These are phyloP conservation scores for Bruguiera gymnorhiza DNA, from an alignment of 345 rosid species.

Conservation along the genomic window DNA sequence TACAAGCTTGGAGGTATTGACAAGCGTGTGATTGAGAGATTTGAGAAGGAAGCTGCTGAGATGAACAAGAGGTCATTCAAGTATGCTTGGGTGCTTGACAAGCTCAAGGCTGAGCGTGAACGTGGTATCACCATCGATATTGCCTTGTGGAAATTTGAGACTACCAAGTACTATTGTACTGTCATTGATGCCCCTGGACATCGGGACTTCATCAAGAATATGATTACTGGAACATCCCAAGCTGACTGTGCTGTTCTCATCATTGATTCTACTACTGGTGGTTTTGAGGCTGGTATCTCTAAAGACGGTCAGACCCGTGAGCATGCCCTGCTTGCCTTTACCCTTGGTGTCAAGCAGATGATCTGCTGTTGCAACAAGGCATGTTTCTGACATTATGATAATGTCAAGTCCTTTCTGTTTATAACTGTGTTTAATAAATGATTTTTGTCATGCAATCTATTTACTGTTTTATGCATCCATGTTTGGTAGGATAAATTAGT, in stretches of 20 bases:
- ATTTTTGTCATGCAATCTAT: background rate
- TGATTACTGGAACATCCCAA: conserved; percentile 86
- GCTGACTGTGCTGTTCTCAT: conserved; percentile 80
- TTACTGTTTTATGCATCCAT: too few species aligned
- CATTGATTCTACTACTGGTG: conserved; percentile 81
- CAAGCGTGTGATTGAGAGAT: conserved; percentile 86
- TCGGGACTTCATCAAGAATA: conserved; percentile 77
- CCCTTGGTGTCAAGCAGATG: conserved; percentile 73
- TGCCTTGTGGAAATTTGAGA: conserved; percentile 83
- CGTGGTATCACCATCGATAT: conserved; percentile 86
- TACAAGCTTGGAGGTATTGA: conserved; percentile 84
- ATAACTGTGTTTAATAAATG: background rate
- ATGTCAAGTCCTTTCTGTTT: background rate
- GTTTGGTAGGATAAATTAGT: background rate
- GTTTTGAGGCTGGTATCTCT: conserved; percentile 80
- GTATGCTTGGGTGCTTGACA: conserved; percentile 86
- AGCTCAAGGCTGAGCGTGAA: conserved; percentile 82
- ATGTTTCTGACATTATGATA: background rate
- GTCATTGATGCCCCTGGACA: conserved; percentile 86
- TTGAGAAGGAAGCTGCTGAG: conserved; percentile 90
- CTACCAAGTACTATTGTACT: conserved; percentile 76
- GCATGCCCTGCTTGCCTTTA: conserved; percentile 61
- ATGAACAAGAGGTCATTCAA: conserved; percentile 90
- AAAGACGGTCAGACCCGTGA: conserved; percentile 83
- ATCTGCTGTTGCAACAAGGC: conserved; percentile 80